Percentiles rank a stretch among this genome's conserved stretches.
These are phyloP conservation scores for Mycotypha africana DNA, from an alignment of 371 early-diverging fungal genomes.

Conservation along the genomic window DNA sequence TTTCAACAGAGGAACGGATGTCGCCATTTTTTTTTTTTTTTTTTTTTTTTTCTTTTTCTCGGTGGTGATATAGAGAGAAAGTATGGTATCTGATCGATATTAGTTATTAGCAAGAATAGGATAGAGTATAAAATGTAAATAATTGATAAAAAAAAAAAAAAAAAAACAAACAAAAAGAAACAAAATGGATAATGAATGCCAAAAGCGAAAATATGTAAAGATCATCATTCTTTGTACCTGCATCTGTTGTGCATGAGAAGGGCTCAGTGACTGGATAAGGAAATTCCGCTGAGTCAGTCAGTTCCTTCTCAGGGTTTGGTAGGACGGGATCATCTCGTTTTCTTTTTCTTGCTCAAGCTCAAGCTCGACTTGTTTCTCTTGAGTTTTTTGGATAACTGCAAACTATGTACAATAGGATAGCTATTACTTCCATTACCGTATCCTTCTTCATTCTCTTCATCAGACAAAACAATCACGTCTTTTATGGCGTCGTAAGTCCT, in stretches of 20 bases:
- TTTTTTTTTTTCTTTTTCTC: too few species aligned
- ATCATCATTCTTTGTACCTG: too few species aligned
- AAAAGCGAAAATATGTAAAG: slow-evolving; percentile 4
- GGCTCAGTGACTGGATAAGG: slow-evolving; percentile 11
- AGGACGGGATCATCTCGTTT: background rate
- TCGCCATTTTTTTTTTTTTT: slow-evolving; percentile 9
- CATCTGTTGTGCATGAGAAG: too few species aligned
- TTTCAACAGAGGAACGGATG: slow-evolving; percentile 41
- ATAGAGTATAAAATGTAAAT: too few species aligned
- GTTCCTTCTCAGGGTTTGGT: background rate
- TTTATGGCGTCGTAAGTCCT: too few species aligned
- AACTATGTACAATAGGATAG: background rate
- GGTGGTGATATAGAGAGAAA: too few species aligned
- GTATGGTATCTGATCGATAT: background rate
- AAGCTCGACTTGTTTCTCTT: slow-evolving; percentile 8
- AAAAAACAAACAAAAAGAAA: background rate
- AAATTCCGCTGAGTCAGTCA: slow-evolving; percentile 15
- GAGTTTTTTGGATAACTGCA: slow-evolving; percentile 9
- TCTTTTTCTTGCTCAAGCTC: slow-evolving; percentile 3
- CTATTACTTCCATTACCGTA: background rate
- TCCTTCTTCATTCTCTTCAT: slow-evolving; percentile 3
- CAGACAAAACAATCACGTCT: slow-evolving; percentile 7
- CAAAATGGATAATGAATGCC: background rate
- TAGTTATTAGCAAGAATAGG: background rate
- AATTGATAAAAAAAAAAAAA: slow-evolving; percentile 1